These are phyloP conservation scores for Orbilia oligospora DNA, from an alignment of 2,329 filamentous ascomycete species.

Conservation along the genomic window DNA sequence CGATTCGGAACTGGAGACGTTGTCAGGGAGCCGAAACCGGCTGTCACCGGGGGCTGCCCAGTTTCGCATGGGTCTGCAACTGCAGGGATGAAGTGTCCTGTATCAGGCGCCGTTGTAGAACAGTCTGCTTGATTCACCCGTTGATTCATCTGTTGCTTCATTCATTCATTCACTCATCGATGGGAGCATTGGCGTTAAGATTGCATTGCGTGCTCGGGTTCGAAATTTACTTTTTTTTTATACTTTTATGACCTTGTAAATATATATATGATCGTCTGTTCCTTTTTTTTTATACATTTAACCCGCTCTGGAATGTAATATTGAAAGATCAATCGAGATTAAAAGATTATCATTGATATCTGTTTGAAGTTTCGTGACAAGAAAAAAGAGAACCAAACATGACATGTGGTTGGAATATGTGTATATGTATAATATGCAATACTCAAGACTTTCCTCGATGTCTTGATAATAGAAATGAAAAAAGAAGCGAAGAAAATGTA, in stretches of 20 bases:
- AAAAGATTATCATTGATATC: slow-evolving; percentile 50
- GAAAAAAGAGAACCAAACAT: slow-evolving; percentile 1
- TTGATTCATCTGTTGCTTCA: neutral
- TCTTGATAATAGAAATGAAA: neutral
- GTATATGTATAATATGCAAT: neutral
- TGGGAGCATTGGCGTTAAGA: slow-evolving; percentile 19
- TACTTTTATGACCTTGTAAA: slow-evolving; percentile 19
- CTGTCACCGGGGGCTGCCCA: slow-evolving; percentile 4
- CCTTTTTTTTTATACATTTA: neutral
- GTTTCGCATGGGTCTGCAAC: slow-evolving; percentile 17
- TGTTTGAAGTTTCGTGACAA: slow-evolving; percentile 23
- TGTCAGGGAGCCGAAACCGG: slow-evolving; percentile 62
- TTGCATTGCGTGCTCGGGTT: neutral
- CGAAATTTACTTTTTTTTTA: neutral
- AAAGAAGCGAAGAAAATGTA: slow-evolving; percentile 24
- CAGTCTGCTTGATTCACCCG: slow-evolving; percentile 1
- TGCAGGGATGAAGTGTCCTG: slow-evolving; percentile 35
- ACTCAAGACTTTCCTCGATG: neutral
- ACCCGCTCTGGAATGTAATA: slow-evolving; percentile 5
- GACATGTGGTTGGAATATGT: slow-evolving; percentile 1
- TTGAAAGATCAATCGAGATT: slow-evolving; percentile 15
- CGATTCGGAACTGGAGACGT: slow-evolving; percentile 75
- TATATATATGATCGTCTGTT: slow-evolving; percentile 4
- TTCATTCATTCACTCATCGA: neutral
- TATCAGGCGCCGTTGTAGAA: slow-evolving; percentile 24